Base-by-base conservation (phyloP, 2,329 filamentous ascomycete species). In the Cordyceps militaris region DNA sequence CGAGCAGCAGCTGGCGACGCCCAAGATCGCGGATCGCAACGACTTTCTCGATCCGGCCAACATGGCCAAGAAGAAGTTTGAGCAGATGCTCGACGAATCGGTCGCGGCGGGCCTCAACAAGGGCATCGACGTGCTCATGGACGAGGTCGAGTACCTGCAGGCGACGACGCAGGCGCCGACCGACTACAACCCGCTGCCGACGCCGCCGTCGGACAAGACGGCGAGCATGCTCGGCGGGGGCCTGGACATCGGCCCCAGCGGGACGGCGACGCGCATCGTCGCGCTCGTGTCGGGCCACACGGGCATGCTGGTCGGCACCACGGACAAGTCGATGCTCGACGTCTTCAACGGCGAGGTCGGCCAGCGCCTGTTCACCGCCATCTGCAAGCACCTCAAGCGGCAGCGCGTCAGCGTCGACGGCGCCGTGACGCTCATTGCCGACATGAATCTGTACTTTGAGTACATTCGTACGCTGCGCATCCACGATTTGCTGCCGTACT, bases 261-360 rank as follows among this genome's bases (percentile, higher is more conserved):
- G 81, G 44, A 93, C 93, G 16, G 92, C 94, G 4, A 80, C 77
- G 62, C 86, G 87, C 54, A 86, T 99, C 51, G 89, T 96, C 26
- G 86, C 91, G 43, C 84, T 97, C 42, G 89, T 97, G 14, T 87
- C 86, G 23, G 87, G 87, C 16, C 94, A 99, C 71, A 97, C 92
- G 1, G 85, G 82, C 68, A 97, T 99, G 91, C 80, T 99, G 13
- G 84, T 89, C 4, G 94, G 94, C 61, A 96, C 90, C 69, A 97
- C 93, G 1, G 94, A 99, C 70, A 99, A 99, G 77, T 93, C 90
- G 61, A 96, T 96, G 80, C 85, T 99, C 26, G 94, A 99, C 68
- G 94, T 99, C 14, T 99, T 99, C 79, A 97, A 96, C 71, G 91
- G 94, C 73, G 94, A 99, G 75, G 93, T 99, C 26, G 94, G 94